phyloP scores from a whole-genome alignment of 148 eudicot genomes.

The Heliamphora exappendiculata region DNA sequence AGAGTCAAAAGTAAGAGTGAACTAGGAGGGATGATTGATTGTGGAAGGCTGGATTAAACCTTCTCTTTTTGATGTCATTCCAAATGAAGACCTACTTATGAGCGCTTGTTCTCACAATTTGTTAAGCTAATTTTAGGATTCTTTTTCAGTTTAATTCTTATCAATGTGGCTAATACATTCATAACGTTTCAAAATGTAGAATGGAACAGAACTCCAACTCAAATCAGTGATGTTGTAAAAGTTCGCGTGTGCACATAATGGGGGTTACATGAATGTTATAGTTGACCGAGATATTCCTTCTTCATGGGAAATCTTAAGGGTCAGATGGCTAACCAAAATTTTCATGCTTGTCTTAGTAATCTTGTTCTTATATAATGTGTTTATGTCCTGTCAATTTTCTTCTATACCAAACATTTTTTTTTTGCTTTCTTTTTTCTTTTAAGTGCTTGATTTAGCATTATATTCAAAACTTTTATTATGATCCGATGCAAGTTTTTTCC shows the following conservation, averaged over 20 bases:
- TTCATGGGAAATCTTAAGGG: constrained; percentile 76
- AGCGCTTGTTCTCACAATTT: constrained; percentile 12
- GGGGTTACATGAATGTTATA: constrained; percentile 52
- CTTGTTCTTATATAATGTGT: not conserved
- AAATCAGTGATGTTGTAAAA: constrained; percentile 61
- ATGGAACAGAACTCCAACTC: constrained; percentile 67
- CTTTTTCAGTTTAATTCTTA: not conserved
- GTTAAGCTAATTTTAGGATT: not conserved
- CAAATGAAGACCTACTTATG: constrained; percentile 72
- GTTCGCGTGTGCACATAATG: constrained; percentile 60
- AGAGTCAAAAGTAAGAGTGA: constrained; percentile 69
- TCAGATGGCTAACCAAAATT: constrained; percentile 19
- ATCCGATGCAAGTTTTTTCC: not conserved
- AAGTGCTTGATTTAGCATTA: not conserved
- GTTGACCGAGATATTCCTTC: constrained; percentile 47
- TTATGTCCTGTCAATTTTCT: not conserved
- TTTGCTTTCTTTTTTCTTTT: not conserved
- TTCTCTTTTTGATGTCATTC: constrained; percentile 61
- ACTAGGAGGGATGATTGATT: constrained; percentile 89
- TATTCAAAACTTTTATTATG: not conserved
- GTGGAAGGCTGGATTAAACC: constrained; percentile 87
- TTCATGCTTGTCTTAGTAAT: not conserved
- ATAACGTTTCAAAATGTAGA: constrained; percentile 33
- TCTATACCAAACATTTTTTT: not conserved
- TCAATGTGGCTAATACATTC: not conserved